Percentiles rank a stretch among this genome's conserved stretches.
Conservation (phyloP, 306 rosid genomes). For the Prinsepia uniflora region DNA sequence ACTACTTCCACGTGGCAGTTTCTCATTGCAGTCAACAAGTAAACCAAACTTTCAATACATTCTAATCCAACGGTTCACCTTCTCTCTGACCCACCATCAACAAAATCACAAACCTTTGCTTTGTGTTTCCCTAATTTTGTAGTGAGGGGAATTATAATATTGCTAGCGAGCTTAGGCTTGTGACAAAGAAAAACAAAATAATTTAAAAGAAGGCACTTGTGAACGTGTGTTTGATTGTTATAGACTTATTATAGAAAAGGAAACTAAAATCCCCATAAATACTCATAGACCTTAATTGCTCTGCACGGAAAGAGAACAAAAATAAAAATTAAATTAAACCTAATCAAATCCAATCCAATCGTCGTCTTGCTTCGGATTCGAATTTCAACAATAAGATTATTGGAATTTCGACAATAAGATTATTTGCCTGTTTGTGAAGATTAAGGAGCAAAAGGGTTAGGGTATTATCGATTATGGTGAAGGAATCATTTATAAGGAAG, state of each 20-base stretch:
- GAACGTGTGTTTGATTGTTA: background rate
- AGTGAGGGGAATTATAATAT: background rate
- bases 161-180: background rate
- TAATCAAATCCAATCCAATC: background rate
- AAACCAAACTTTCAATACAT: background rate
- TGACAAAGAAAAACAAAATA: background rate
- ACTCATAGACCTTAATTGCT: background rate
- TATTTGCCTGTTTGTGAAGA: too few species aligned
- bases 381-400: background rate
- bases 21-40: background rate
- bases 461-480: slow-evolving; percentile 23
- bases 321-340: background rate
- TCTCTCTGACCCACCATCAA: background rate
- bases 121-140: background rate
- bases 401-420: too few species aligned
- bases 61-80: background rate
- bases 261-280: slow-evolving; percentile 11
- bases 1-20: background rate
- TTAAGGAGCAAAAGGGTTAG: background rate
- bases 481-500: slow-evolving; percentile 30
- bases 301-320: background rate
- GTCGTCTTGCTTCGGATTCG: background rate
- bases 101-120: background rate
- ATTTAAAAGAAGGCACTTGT: background rate
- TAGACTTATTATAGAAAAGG: slow-evolving; percentile 8